A percentile compares a stretch with the other conserved stretches of the same genome.
These are phyloP conservation scores for Leishmania martiniquensis DNA, from an alignment of 208 protist species.

Conservation along the genomic window DNA sequence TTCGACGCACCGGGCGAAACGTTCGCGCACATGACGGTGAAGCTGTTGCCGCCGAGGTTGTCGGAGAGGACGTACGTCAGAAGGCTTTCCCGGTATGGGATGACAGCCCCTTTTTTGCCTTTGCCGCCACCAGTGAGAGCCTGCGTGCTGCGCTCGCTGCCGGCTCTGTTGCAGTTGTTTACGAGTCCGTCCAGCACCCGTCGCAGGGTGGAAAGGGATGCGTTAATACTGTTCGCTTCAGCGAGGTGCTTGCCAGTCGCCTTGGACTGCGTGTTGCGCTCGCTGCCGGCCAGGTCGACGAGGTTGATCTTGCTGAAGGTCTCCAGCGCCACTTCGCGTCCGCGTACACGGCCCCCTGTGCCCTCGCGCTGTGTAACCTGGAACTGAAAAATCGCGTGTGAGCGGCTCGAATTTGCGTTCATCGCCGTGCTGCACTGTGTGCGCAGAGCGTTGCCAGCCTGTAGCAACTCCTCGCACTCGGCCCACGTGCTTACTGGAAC, in stretches of 20 bases:
- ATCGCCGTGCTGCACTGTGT: slow-evolving; percentile 81
- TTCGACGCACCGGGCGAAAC: slow-evolving; percentile 68
- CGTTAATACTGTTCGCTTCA: slow-evolving; percentile 82
- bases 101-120: slow-evolving; percentile 33
- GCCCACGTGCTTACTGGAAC: slow-evolving; percentile 56
- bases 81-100: slow-evolving; percentile 87
- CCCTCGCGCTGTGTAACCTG: slow-evolving; percentile 64
- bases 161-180: slow-evolving; percentile 5
- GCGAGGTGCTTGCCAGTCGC: slow-evolving; percentile 48
- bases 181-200: slow-evolving; percentile 77
- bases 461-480: slow-evolving; percentile 70
- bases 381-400: slow-evolving; percentile 96
- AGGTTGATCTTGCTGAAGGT: slow-evolving; percentile 74
- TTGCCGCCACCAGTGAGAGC: slow-evolving; percentile 3
- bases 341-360: slow-evolving; percentile 73
- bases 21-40: slow-evolving; percentile 87
- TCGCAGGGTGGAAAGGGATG: slow-evolving; percentile 72
- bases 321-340: slow-evolving; percentile 50
- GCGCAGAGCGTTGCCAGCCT: slow-evolving; percentile 70
- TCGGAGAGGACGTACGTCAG: slow-evolving; percentile 91
- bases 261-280: slow-evolving; percentile 46
- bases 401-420: slow-evolving; percentile 92
- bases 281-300: slow-evolving; percentile 80
- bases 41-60: slow-evolving; percentile 83
- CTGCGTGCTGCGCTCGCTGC: neutral